These are phyloP conservation scores for Rhynchosporium graminicola DNA, from an alignment of 2,329 filamentous ascomycete genomes.

Conservation along the genomic window DNA sequence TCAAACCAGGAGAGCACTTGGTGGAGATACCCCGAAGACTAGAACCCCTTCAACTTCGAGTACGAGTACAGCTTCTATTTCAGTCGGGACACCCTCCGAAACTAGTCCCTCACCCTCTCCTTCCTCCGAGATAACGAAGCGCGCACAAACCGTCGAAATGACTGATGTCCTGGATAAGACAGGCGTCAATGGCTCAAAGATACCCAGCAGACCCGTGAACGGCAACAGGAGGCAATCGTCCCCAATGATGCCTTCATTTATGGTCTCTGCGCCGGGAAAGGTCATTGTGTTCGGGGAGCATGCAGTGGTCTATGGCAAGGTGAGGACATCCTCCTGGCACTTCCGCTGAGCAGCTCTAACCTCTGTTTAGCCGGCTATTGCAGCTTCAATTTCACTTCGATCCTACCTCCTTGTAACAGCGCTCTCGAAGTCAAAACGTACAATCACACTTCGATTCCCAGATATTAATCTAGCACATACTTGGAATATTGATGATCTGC, in stretches of 20 bases:
- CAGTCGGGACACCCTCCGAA: constrained; percentile 33
- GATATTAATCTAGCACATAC: constrained; percentile 88
- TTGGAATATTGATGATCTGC: constrained; percentile 91
- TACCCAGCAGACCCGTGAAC: constrained; percentile 31
- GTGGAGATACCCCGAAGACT: constrained; percentile 27
- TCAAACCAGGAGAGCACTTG: constrained; percentile 22
- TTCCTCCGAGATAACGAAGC: constrained; percentile 28
- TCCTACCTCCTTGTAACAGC: constrained; percentile 97
- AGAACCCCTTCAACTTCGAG: constrained; percentile 30
- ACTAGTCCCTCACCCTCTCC: constrained; percentile 28
- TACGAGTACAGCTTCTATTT: constrained; percentile 30
- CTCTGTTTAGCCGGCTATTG: constrained; percentile 73
- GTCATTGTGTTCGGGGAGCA: constrained; percentile 99
- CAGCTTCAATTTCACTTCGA: constrained; percentile 89
- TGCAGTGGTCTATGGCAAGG: constrained; percentile 96
- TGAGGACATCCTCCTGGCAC: constrained; percentile 42
- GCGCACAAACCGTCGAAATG: constrained; percentile 24
- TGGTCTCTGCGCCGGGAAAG: constrained; percentile 97
- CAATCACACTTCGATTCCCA: constrained; percentile 83
- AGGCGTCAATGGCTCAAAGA: constrained; percentile 32
- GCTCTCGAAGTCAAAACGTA: constrained; percentile 87
- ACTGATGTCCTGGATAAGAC: constrained; percentile 24
- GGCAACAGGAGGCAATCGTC: constrained; percentile 61
- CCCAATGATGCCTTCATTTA: constrained; percentile 83
- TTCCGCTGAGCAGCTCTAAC: constrained; percentile 15